Base-by-base conservation (phyloP, 805 yeast species). In the Saccharomycopsis selenospora region DNA sequence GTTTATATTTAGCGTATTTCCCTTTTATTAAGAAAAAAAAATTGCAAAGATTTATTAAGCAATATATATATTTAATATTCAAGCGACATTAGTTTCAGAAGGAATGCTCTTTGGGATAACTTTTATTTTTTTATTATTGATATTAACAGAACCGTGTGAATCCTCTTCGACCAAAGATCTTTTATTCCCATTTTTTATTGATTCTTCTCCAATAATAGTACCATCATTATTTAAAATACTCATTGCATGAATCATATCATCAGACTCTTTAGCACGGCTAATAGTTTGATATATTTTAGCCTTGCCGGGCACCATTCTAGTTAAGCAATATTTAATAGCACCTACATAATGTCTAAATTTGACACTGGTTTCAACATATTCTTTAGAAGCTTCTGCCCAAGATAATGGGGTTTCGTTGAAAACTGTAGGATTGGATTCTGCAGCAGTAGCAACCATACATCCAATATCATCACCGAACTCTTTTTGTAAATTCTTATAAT, bases 381-480 rank as follows among this genome's bases (percentile, higher is more conserved):
- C 83, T 42, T 68, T 70, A 8, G 78, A 71, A 8, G 76, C 66
- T 23, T 68, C 60, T 23, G 65, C 69, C 85, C 91, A 85, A 0
- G 75, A 67, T 42, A 72, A 61, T 3, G 71, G 70, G 1, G 28
- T 46, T 5, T 61, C 59, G 26, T 63, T 62, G 62, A 93, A 93
- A 33, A 86, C 81, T 1, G 95, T 73, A 5, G 95, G 93, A 60
- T 93, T 90, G 4, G 74, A 60, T 65, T 93, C 98, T 0, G 97
- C 98, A 26, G 80, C 79, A 27, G 87, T 83, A 1, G 97, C 99
- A 58, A 90, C 80, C 99, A 93, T 91, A 4, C 87, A 90, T 3
- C 98, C 95, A n/a, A 83, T 66, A 45, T 76, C 76, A 1, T 73
- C 72, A 0, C 81, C 77, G 56, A 74, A 76, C n/a, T 65, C 61